These are phyloP conservation scores for Trebouxia sp. DNA, from an alignment of 139 green algal genomes.

Conservation along the genomic window DNA sequence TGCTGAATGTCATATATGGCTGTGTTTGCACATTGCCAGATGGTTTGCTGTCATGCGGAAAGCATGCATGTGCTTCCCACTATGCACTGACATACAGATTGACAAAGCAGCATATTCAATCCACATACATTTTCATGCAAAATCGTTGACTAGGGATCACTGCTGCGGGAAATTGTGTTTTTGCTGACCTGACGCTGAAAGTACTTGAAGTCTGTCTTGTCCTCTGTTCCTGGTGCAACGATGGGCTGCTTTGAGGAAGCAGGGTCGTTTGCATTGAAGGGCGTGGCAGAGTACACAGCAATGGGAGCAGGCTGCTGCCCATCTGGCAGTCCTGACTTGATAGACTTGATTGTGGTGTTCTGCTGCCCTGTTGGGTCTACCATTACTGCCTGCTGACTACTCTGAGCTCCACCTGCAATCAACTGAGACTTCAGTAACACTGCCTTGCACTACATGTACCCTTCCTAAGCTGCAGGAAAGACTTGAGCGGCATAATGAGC, in stretches of 20 bases:
- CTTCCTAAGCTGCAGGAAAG: not conserved
- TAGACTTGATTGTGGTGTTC: not conserved
- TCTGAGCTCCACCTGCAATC: not conserved
- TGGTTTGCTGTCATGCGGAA: too few species aligned
- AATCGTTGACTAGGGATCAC: not conserved
- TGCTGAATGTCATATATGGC: too few species aligned
- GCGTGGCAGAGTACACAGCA: slow-evolving; percentile 18
- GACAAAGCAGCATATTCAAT: not conserved
- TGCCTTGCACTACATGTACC: not conserved
- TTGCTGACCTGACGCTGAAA: slow-evolving; percentile 27
- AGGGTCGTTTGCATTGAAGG: slow-evolving; percentile 25
- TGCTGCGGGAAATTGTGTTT: not conserved
- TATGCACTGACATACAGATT: not conserved
- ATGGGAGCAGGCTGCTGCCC: slow-evolving; percentile 13
- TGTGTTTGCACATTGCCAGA: too few species aligned
- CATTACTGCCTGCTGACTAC: slow-evolving; percentile 6
- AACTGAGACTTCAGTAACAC: too few species aligned
- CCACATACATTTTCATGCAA: not conserved
- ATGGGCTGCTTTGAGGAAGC: not conserved
- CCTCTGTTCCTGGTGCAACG: not conserved
- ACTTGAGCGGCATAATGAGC: too few species aligned
- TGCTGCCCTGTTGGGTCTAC: not conserved
- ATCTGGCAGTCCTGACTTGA: slow-evolving; percentile 1
- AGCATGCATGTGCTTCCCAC: too few species aligned
- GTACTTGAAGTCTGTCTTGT: slow-evolving; percentile 13